phyloP scores from a whole-genome alignment of 2,329 filamentous ascomycete genomes.

The Pseudocercospora fuligena region DNA sequence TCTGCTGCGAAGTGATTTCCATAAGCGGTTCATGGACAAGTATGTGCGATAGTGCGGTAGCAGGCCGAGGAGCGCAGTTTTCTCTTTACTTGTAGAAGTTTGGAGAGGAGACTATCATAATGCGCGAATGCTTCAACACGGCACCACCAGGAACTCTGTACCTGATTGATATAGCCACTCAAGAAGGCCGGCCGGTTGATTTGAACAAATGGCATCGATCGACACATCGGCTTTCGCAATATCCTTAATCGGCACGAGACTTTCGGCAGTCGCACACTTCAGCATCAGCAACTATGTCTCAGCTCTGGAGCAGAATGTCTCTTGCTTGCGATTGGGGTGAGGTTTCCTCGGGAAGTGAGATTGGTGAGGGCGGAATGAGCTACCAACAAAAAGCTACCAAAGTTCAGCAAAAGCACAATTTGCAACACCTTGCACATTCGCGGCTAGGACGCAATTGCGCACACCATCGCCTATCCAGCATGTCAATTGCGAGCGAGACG shows the following conservation, averaged over 20 bases:
- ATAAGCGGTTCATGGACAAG: slow-evolving; percentile 87
- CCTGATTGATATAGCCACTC: neutral
- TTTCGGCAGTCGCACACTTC: neutral
- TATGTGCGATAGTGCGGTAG: slow-evolving; percentile 41
- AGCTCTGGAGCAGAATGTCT: neutral
- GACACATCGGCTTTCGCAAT: neutral
- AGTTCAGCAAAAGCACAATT: neutral
- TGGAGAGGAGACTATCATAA: neutral
- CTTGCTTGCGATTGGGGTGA: neutral
- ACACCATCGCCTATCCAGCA: neutral
- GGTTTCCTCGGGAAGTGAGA: neutral
- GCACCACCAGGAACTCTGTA: neutral
- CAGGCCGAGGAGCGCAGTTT: neutral
- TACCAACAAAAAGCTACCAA: neutral
- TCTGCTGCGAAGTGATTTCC: slow-evolving; percentile 91
- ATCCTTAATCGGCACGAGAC: neutral
- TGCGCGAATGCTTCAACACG: neutral
- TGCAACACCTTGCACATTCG: neutral
- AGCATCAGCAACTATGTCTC: neutral
- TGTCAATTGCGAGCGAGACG: neutral
- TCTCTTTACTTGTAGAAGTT: neutral
- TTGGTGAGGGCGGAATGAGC: neutral
- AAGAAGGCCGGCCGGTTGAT: neutral
- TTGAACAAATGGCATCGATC: neutral
- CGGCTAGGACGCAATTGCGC: neutral